phyloP scores from a whole-genome alignment of 2,329 filamentous ascomycete genomes.

The Fusarium euwallaceae region DNA sequence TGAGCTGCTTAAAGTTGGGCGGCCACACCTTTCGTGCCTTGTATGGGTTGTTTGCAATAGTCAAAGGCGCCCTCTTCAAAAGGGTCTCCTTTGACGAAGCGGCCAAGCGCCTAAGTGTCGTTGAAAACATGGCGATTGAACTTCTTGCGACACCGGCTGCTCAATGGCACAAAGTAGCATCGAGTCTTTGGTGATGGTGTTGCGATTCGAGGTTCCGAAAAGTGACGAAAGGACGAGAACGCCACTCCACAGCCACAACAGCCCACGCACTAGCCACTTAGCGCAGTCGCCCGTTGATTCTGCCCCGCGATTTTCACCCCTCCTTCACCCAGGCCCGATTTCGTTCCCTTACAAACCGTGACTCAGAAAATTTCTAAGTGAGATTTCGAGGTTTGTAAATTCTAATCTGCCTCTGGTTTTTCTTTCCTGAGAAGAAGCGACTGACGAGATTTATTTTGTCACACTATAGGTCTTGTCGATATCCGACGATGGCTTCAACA shows the following conservation, averaged over 20 bases:
- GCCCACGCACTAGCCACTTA: slow-evolving; percentile 33
- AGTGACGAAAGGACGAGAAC: slow-evolving; percentile 10
- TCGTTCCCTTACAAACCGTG: slow-evolving; percentile 42
- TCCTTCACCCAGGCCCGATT: slow-evolving; percentile 43
- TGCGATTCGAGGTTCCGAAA: slow-evolving; percentile 27
- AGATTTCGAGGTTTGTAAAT: slow-evolving; percentile 41
- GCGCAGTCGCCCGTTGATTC: slow-evolving; percentile 23
- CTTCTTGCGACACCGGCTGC: background rate
- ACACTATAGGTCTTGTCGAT: slow-evolving; percentile 42
- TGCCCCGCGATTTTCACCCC: slow-evolving; percentile 57
- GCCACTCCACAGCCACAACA: slow-evolving; percentile 46
- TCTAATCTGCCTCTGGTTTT: background rate
- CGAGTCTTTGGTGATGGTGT: slow-evolving; percentile 19
- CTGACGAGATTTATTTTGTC: slow-evolving; percentile 15
- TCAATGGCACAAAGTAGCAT: slow-evolving; percentile 29
- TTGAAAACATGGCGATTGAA: slow-evolving; percentile 51
- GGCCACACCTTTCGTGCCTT: slow-evolving; percentile 82
- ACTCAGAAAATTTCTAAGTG: slow-evolving; percentile 50
- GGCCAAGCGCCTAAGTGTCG: slow-evolving; percentile 51
- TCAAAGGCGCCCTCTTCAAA: slow-evolving; percentile 47
- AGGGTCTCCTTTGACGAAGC: slow-evolving; percentile 48
- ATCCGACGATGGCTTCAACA: slow-evolving; percentile 59
- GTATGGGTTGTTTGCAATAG: slow-evolving; percentile 68
- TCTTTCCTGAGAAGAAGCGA: background rate
- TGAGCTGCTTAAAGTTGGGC: slow-evolving; percentile 79